Percentiles rank a stretch among this genome's conserved stretches.
phyloP scores from a whole-genome alignment of 192 early-diverging fungal genomes.

The Irineochytrium annulatum region DNA sequence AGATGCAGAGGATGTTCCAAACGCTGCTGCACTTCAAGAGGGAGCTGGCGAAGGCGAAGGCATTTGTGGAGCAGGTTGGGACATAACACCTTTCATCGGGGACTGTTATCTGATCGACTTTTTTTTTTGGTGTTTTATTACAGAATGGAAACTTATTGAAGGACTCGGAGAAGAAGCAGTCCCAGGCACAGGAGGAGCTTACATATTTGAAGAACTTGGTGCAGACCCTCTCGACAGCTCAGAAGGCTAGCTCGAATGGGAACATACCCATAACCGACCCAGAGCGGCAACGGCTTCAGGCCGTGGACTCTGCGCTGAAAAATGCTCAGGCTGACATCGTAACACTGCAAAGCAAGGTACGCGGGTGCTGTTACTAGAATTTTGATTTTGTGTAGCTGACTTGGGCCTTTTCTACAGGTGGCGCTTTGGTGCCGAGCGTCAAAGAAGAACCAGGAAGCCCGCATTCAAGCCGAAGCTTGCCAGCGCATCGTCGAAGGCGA shows the following conservation, averaged over 20 bases:
- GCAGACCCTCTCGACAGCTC: background rate
- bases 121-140: background rate
- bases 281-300: slow-evolving; percentile 10
- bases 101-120: background rate
- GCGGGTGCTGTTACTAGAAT: no score
- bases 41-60: slow-evolving; percentile 25
- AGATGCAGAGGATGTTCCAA: slow-evolving; percentile 16
- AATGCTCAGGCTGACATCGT: slow-evolving; percentile 6
- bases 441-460: slow-evolving; percentile 33
- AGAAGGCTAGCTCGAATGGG: no score
- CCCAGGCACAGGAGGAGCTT: slow-evolving; percentile 18
- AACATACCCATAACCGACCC: slow-evolving; percentile 2
- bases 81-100: background rate
- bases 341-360: slow-evolving; percentile 27
- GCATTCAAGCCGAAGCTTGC: slow-evolving; percentile 26
- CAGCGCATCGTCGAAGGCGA: slow-evolving; percentile 24
- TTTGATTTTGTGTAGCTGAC: no score
- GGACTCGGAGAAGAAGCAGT: slow-evolving; percentile 9
- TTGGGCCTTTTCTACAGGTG: no score
- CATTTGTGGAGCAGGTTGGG: slow-evolving; percentile 22
- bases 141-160: slow-evolving; percentile 24
- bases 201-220: slow-evolving; percentile 10
- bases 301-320: slow-evolving; percentile 17
- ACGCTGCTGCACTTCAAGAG: slow-evolving; percentile 25
- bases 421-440: slow-evolving; percentile 25